phyloP scores from a whole-genome alignment of 305 asterid species.

The Rubia tinctorum region DNA sequence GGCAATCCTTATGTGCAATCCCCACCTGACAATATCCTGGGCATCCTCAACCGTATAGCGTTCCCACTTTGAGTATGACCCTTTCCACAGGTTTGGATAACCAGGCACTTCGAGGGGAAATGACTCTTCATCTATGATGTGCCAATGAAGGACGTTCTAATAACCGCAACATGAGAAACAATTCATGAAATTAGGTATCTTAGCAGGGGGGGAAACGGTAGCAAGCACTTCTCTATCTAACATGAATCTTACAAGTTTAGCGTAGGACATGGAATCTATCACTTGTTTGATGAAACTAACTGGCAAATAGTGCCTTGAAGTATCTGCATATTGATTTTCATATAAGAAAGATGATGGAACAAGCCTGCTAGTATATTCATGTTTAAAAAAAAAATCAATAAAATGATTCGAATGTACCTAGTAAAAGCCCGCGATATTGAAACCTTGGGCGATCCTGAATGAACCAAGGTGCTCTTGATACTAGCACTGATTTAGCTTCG shows the following conservation, averaged over 20 bases:
- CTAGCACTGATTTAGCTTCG: conserved; percentile 63
- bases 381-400: conserved; percentile 11
- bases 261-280: conserved; percentile 87
- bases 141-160: conserved; percentile 98
- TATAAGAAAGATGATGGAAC: conserved; percentile 14
- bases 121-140: conserved; percentile 92
- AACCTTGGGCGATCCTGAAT: conserved; percentile 90
- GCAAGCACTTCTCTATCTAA: conserved; percentile 14
- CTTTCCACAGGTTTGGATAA: conserved; percentile 89
- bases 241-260: conserved; percentile 79
- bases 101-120: conserved; percentile 94
- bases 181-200: conserved; percentile 11
- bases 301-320: conserved; percentile 89
- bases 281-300: conserved; percentile 75
- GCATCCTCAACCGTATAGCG: conserved; percentile 88
- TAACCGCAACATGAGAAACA: conserved; percentile 40
- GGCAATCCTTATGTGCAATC: background rate
- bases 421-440: conserved; percentile 72
- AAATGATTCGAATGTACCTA: conserved; percentile 47
- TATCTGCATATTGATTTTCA: conserved; percentile 50
- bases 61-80: conserved; percentile 86
- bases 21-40: conserved; percentile 72
- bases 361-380: conserved; percentile 10
- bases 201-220: background rate
- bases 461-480: conserved; percentile 85